Base-by-base conservation (phyloP, 805 yeast genomes). In the Yarrowia yakushimensis region DNA sequence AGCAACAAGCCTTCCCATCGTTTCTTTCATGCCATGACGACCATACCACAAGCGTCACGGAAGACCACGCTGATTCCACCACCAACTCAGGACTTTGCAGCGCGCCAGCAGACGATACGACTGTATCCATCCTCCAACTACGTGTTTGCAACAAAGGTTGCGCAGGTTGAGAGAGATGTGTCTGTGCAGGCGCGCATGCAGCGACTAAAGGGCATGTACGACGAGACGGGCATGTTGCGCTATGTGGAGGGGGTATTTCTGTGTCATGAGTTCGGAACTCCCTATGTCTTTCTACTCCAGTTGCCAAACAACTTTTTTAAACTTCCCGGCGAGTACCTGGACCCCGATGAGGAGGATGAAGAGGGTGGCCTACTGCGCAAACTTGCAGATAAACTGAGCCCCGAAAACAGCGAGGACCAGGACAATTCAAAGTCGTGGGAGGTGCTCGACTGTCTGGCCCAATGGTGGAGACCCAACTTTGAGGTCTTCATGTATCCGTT, bases 391-490 rank as follows among this genome's bases (percentile, higher is more conserved):
- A 55, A 15, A 23, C 63, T 13, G 64, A 62, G 31, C 31, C 59
- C 66, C 3, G 65, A 63, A 18, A 57, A 50, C 28, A 20, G 66
- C 2, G 50, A 63, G 10, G 70, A 67, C 36, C 61, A 61, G n/a
- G 65, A 46, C 39, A 65, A 65, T 23, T 60, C 54, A 8, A 68
- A 68, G 31, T 50, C 59, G 12, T 72, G 74, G 74, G 66, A 69
- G 25, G 65, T 72, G 37, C 71, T 73, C 25, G 75, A 72, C 48
- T 72, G 75, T 52, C 45, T 72, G 23, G 69, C 73, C 3, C 74
- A 72, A 48, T 72, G 74, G 74, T 72, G 74, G 74, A 64, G 75
- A 37, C 74, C 74, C 1, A 71, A 70, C 60, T 72, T 71, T 50
- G 74, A 72, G 30, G 63, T 68, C 3, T 67, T 68, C 65, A 69